phyloP scores from a whole-genome alignment of 2,329 filamentous ascomycete genomes.

The Ophiostoma ips region DNA sequence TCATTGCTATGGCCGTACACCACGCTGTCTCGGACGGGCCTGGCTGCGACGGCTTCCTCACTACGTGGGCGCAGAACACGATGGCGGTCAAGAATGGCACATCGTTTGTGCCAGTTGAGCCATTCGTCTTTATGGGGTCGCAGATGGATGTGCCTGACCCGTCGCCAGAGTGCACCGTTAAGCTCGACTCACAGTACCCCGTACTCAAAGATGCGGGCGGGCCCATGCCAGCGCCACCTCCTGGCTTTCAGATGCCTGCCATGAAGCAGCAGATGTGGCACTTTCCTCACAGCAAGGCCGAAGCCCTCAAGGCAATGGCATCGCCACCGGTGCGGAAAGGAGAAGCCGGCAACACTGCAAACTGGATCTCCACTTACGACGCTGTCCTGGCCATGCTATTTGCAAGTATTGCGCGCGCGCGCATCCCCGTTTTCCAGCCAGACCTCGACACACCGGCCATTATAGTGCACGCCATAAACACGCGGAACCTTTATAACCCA shows the following conservation, averaged over 20 bases:
- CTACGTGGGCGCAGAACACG: not conserved
- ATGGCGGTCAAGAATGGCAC: not conserved
- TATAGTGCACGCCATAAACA: constrained; percentile 17
- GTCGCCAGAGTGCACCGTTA: not conserved
- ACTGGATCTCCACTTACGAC: constrained; percentile 33
- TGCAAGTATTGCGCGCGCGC: constrained; percentile 24
- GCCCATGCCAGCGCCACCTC: constrained; percentile 4
- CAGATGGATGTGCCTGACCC: constrained; percentile 5
- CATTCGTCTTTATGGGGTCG: not conserved
- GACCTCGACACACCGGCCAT: not conserved
- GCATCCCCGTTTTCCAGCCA: constrained; percentile 21
- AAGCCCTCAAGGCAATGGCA: constrained; percentile 25
- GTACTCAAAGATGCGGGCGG: constrained; percentile 7
- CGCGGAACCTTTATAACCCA: constrained; percentile 13
- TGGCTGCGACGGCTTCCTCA: not conserved
- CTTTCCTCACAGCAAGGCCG: constrained; percentile 28
- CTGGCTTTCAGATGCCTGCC: constrained; percentile 8
- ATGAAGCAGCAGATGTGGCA: constrained; percentile 21
- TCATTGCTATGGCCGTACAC: not conserved
- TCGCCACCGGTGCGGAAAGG: not conserved
- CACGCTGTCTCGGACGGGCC: not conserved
- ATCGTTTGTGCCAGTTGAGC: not conserved
- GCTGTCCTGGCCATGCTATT: constrained; percentile 29
- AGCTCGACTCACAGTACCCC: not conserved
- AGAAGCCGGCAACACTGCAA: constrained; percentile 18